These are phyloP conservation scores for Cryoendolithus antarcticus DNA, from an alignment of 2,329 filamentous ascomycete genomes.

Conservation along the genomic window DNA sequence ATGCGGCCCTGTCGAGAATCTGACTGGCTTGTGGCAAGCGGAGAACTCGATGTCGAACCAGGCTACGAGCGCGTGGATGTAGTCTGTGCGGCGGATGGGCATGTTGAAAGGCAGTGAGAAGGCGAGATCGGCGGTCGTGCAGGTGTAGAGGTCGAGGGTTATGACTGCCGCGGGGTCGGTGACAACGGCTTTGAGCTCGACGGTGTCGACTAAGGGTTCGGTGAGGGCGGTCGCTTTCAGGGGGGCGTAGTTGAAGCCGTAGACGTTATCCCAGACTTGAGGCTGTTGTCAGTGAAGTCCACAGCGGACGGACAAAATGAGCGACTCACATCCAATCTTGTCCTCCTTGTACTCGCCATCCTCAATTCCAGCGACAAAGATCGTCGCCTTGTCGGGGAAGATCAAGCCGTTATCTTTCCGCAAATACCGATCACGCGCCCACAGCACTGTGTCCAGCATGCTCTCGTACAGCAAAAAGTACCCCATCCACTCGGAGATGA, in stretches of 20 bases:
- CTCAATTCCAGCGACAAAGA: conserved; percentile 93
- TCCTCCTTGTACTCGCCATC: conserved; percentile 99
- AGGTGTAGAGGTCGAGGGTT: conserved; percentile 87
- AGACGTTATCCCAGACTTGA: conserved; percentile 97
- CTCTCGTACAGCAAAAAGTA: conserved; percentile 98
- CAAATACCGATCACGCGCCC: conserved; percentile 88
- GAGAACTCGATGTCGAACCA: conserved; percentile 99
- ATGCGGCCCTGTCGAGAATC: conserved; percentile 93
- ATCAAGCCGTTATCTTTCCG: conserved; percentile 61
- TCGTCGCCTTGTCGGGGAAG: conserved; percentile 97
- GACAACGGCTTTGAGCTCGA: conserved; percentile 92
- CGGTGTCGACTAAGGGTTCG: conserved; percentile 93
- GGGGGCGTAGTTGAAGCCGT: conserved; percentile 91
- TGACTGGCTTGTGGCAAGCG: conserved; percentile 94
- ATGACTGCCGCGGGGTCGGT: conserved; percentile 80
- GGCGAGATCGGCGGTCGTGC: conserved; percentile 68
- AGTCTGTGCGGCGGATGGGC: conserved; percentile 71
- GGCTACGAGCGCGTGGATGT: conserved; percentile 87
- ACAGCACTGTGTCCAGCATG: conserved; percentile 97
- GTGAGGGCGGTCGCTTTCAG: conserved; percentile 88
- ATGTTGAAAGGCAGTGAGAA: conserved; percentile 73
- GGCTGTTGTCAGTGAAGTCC: conserved; percentile 11
- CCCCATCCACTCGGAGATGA: conserved; percentile 99
- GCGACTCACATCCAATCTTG: conserved; percentile 92
- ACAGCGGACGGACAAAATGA: conserved; percentile 1